phyloP scores from a whole-genome alignment of 2,329 filamentous ascomycete species.

The Capronia epimyces region DNA sequence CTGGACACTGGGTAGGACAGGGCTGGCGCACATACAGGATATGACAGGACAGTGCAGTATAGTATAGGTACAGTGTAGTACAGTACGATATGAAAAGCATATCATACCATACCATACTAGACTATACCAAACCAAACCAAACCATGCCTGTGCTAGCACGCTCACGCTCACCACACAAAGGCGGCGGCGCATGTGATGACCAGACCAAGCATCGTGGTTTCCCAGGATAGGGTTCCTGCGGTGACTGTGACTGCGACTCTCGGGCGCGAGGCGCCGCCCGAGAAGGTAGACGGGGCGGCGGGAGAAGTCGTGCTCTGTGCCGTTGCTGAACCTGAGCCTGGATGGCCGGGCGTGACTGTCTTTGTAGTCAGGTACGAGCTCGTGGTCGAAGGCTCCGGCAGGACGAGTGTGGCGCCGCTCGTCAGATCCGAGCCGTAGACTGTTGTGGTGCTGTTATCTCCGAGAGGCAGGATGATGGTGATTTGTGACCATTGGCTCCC shows the following conservation, averaged over 20 bases:
- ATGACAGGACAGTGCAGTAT: too few species aligned
- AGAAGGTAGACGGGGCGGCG: conserved; percentile 1
- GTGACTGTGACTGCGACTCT: conserved; percentile 1
- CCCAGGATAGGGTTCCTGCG: neutral
- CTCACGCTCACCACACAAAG: neutral
- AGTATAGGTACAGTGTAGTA: too few species aligned
- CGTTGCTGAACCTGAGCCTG: neutral
- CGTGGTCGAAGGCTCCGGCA: conserved; percentile 13
- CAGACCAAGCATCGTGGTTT: neutral
- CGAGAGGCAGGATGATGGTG: conserved; percentile 17
- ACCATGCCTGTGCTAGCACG: neutral
- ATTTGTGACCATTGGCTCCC: conserved; percentile 10
- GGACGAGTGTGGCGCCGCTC: conserved; percentile 15
- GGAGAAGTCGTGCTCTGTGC: neutral
- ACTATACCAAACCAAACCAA: neutral
- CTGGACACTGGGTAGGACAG: too few species aligned
- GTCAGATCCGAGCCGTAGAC: conserved; percentile 19
- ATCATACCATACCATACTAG: neutral
- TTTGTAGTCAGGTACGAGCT: conserved; percentile 11
- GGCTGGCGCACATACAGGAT: too few species aligned
- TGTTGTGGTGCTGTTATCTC: conserved; percentile 19
- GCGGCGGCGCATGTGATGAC: neutral
- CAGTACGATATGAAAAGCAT: too few species aligned
- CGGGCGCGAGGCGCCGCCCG: conserved; percentile 5
- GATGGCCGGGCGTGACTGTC: conserved; percentile 3